Percentiles rank a stretch among this genome's conserved stretches.
These are phyloP conservation scores for Leishmania braziliensis DNA, from an alignment of 208 protist species.

Conservation along the genomic window DNA sequence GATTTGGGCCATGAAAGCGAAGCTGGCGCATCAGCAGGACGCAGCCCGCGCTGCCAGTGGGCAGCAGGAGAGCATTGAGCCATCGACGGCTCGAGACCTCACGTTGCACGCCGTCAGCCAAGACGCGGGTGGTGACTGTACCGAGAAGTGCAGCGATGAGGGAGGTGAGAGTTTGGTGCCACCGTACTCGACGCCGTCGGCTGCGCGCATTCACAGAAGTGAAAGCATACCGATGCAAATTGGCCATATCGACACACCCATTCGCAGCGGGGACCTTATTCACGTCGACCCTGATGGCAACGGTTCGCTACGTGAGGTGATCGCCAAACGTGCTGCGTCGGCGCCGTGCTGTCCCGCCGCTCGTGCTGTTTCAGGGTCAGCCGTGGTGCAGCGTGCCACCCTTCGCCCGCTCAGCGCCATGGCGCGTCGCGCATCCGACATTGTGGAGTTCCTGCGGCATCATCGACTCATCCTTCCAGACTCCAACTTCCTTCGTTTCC, in stretches of 20 bases:
- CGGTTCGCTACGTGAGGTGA: background rate
- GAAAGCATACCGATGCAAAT: background rate
- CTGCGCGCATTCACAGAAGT: background rate
- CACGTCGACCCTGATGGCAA: background rate
- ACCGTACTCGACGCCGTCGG: conserved; percentile 11
- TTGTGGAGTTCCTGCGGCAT: conserved; percentile 46
- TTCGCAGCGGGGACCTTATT: background rate
- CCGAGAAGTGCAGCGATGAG: conserved; percentile 4
- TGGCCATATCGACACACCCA: background rate
- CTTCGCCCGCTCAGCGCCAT: conserved; percentile 17
- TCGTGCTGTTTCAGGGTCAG: background rate
- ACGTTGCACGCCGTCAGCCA: background rate
- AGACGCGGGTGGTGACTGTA: background rate
- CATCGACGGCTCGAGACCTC: background rate
- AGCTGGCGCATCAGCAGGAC: conserved; percentile 13
- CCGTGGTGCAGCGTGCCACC: background rate
- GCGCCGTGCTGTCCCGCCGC: background rate
- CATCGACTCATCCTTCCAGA: conserved; percentile 55
- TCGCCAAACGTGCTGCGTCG: background rate
- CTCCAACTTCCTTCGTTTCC: conserved; percentile 65
- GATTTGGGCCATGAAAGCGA: conserved; percentile 43
- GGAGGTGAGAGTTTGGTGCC: conserved; percentile 15
- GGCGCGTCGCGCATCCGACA: conserved; percentile 21
- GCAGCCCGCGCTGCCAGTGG: background rate
- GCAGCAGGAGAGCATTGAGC: background rate